Evolutionary conservation across 768 basidiomycete genomes (phyloP).

Genomic region (Lentinula guzmanii): DNA sequence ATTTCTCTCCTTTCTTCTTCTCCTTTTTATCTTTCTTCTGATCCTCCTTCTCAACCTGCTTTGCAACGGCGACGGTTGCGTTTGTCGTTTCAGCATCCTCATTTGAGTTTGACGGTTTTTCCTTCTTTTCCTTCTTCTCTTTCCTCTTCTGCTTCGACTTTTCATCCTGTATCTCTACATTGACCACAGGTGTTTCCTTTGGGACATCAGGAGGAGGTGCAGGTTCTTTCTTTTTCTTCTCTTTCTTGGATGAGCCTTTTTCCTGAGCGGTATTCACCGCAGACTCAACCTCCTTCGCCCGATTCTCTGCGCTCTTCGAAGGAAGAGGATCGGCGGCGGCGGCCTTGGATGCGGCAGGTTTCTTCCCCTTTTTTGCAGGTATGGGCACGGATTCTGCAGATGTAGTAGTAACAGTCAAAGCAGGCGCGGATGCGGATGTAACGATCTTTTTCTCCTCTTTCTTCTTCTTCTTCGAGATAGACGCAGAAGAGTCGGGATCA

Average conservation of each 20-base stretch:
- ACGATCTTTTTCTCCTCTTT: neutral
- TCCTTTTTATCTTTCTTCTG: slow-evolving; percentile 14
- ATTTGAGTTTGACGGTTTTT: slow-evolving; percentile 3
- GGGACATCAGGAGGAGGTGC: neutral
- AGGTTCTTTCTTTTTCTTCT: neutral
- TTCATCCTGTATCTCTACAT: slow-evolving; percentile 8
- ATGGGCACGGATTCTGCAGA: slow-evolving; percentile 12
- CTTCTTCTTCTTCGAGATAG: neutral
- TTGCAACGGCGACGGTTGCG: slow-evolving; percentile 8
- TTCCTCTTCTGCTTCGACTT: slow-evolving; percentile 17
- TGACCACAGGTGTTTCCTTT: slow-evolving; percentile 1
- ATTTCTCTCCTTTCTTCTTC: slow-evolving; percentile 13
- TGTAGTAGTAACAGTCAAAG: slow-evolving; percentile 9
- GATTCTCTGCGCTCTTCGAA: slow-evolving; percentile 4
- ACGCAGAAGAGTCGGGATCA: neutral
- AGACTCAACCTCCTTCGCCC: slow-evolving; percentile 10
- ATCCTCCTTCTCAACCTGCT: neutral
- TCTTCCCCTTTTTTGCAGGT: neutral
- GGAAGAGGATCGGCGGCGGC: neutral
- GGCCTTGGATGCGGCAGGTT: neutral
- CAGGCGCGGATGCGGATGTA: neutral
- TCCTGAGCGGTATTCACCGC: slow-evolving; percentile 4
- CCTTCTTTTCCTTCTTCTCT: slow-evolving; percentile 16
- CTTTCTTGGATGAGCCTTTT: neutral
- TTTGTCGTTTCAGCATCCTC: slow-evolving; percentile 7